phyloP scores from a whole-genome alignment of 306 rosid genomes.

The Lathyrus tuberosus region DNA sequence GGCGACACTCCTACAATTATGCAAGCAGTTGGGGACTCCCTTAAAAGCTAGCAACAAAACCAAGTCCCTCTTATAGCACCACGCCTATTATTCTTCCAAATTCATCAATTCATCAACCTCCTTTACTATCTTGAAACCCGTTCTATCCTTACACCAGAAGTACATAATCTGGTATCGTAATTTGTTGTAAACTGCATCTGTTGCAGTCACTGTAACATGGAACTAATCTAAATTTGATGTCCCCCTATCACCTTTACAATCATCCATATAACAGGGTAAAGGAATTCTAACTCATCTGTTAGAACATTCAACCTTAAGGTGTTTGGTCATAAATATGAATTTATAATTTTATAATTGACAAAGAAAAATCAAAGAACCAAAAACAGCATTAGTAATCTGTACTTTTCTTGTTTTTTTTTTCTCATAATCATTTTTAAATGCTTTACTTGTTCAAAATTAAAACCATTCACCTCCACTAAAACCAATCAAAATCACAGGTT shows the following conservation, averaged over 20 bases:
- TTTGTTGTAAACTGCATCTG: background rate
- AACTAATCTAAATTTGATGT: background rate
- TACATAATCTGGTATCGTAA: background rate
- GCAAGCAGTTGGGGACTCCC: too few relatives aligned
- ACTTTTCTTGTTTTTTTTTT: background rate
- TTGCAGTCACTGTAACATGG: background rate
- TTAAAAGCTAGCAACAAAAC: too few relatives aligned
- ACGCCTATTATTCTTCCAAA: too few relatives aligned
- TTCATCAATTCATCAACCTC: background rate
- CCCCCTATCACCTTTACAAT: background rate
- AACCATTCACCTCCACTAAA: background rate
- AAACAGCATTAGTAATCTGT: background rate
- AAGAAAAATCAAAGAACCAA: background rate
- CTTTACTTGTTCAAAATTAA: background rate
- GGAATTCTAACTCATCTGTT: background rate
- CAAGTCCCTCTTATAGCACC: too few relatives aligned
- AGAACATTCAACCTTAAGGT: background rate
- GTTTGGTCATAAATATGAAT: background rate
- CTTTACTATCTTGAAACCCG: background rate
- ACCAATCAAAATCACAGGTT: background rate
- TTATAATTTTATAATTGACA: background rate
- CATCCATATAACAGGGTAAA: background rate
- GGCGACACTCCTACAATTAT: too few relatives aligned
- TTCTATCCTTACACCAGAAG: background rate
- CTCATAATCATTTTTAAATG: background rate